Conservation (phyloP, 352 stramenopile genomes). For the Phytopythium kandeliae region DNA sequence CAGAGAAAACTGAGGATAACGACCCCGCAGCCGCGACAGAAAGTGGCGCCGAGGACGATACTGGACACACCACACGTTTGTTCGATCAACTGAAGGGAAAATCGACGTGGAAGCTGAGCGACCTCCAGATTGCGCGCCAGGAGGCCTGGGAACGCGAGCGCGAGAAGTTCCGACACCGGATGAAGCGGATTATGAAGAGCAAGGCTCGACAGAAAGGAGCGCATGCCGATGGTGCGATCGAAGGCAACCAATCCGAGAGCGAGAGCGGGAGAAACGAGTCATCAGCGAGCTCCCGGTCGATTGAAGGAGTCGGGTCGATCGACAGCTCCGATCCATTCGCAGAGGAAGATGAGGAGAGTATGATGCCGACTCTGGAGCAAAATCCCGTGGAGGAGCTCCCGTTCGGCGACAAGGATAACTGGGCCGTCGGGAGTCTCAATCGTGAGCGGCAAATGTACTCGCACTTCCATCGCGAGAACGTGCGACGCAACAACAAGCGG, state of each 20-base stretch:
- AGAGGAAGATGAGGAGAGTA: constrained; percentile 8
- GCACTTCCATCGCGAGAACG: constrained; percentile 63
- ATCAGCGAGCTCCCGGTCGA: not conserved
- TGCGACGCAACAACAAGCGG: constrained; percentile 46
- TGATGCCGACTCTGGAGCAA: constrained; percentile 33
- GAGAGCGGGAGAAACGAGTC: not conserved
- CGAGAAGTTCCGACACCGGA: constrained; percentile 60
- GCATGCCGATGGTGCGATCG: not conserved
- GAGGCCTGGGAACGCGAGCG: constrained; percentile 59
- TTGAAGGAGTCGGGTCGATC: constrained; percentile 5
- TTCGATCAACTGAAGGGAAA: constrained; percentile 68
- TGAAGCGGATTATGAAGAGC: constrained; percentile 62
- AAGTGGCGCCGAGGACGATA: not conserved
- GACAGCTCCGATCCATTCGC: not conserved
- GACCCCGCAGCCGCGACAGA: not conserved
- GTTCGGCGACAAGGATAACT: constrained; percentile 80
- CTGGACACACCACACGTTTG: constrained; percentile 27
- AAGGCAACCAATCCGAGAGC: constrained; percentile 14
- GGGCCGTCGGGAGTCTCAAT: constrained; percentile 67
- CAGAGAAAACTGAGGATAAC: not conserved
- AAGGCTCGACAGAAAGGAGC: constrained; percentile 19
- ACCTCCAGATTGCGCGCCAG: constrained; percentile 59
- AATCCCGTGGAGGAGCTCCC: constrained; percentile 37
- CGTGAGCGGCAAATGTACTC: constrained; percentile 71
- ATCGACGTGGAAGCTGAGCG: constrained; percentile 69